A percentile compares a stretch with the other conserved stretches of the same genome.
Conservation (phyloP, 2,329 filamentous ascomycete genomes). For the Venturia aucupariae region DNA sequence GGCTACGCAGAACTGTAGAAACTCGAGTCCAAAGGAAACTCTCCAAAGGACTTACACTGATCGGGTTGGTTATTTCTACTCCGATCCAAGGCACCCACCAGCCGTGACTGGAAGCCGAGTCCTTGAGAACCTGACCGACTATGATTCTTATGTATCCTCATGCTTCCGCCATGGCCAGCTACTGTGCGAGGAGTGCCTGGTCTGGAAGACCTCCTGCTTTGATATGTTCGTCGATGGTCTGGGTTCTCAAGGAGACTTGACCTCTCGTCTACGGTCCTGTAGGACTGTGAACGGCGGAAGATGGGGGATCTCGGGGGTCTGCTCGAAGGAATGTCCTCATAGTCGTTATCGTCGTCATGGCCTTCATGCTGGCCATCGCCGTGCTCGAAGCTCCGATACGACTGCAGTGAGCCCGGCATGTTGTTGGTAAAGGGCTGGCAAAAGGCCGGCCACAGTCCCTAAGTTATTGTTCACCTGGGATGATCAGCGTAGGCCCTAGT, state of each 20-base stretch:
- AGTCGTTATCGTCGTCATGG: conserved; percentile 26
- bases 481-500: not conserved
- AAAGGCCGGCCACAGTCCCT: not conserved
- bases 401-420: conserved; percentile 1
- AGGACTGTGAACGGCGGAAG: not conserved
- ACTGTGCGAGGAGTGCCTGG: conserved; percentile 34
- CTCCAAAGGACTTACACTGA: not conserved
- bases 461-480: not conserved
- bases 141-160: conserved; percentile 26
- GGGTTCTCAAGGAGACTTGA: conserved; percentile 37
- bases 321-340: conserved; percentile 21
- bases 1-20: not conserved
- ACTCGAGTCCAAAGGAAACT: conserved; percentile 11
- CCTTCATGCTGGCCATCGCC: conserved; percentile 9
- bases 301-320: conserved; percentile 23
- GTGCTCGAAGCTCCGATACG: conserved; percentile 11
- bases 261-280: conserved; percentile 33
- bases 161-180: conserved; percentile 24
- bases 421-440: not conserved
- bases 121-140: conserved; percentile 42
- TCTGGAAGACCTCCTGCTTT: conserved; percentile 30
- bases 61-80: not conserved
- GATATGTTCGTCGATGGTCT: conserved; percentile 32
- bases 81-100: conserved; percentile 47
- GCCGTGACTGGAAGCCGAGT: conserved; percentile 37